phyloP scores from a whole-genome alignment of 2,329 filamentous ascomycete genomes.

The Cladophialophora bantiana region DNA sequence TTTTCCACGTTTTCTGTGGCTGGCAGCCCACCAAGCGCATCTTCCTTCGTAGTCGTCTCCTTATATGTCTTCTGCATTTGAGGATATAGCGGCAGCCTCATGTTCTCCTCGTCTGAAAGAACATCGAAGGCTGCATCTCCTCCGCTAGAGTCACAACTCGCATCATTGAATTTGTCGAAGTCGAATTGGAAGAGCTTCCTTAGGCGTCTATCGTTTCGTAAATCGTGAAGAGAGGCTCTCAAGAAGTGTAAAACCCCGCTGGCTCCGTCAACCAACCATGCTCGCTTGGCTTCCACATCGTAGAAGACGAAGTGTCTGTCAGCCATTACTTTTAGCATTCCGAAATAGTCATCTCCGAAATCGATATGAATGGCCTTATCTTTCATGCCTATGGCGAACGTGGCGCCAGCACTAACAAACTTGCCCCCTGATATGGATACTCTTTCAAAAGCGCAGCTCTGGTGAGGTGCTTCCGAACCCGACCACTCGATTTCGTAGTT shows the following conservation, averaged over 20 bases:
- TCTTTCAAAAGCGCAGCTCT: conserved; percentile 38
- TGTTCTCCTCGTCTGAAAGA: conserved; percentile 29
- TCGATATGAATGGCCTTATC: conserved; percentile 41
- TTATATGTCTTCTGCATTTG: not conserved
- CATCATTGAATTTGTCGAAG: conserved; percentile 22
- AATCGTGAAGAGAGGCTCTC: conserved; percentile 40
- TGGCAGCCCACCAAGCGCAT: not conserved
- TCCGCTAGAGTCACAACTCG: conserved; percentile 4
- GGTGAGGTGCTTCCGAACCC: not conserved
- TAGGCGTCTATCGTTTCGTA: conserved; percentile 26
- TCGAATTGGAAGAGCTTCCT: conserved; percentile 17
- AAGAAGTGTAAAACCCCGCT: conserved; percentile 50
- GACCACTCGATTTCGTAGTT: conserved; percentile 4
- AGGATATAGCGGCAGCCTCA: conserved; percentile 24
- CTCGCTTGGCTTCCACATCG: conserved; percentile 45
- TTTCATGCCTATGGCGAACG: conserved; percentile 41
- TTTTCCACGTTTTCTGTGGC: conserved; percentile 12
- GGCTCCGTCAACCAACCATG: conserved; percentile 42
- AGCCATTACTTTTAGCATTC: conserved; percentile 43
- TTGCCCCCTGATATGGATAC: conserved; percentile 41
- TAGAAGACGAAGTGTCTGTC: conserved; percentile 42
- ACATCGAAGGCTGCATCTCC: conserved; percentile 30
- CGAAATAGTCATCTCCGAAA: conserved; percentile 37
- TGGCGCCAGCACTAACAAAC: conserved; percentile 40
- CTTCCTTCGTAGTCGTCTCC: not conserved